Conservation (phyloP, 768 basidiomycete species). For the Suillus paluster region DNA sequence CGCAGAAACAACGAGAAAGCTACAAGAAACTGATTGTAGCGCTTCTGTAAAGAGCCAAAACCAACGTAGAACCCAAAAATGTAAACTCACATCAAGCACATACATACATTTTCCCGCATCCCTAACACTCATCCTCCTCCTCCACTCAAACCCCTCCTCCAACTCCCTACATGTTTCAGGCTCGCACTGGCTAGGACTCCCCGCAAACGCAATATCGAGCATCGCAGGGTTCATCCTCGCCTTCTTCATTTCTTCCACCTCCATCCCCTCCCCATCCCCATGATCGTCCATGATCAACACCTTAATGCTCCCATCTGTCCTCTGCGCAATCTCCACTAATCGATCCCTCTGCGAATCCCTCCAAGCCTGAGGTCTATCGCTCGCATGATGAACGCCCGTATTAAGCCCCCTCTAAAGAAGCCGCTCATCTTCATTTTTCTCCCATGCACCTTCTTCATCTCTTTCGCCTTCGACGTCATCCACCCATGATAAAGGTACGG, state of each 20-base stretch:
- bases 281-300: conserved; percentile 35
- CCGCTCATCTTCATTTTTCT: conserved; percentile 63
- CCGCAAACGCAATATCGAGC: conserved; percentile 58
- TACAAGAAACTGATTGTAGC: too few species aligned
- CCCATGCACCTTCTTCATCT: conserved; percentile 60
- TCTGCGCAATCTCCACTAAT: conserved; percentile 37
- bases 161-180: conserved; percentile 46
- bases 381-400: conserved; percentile 56
- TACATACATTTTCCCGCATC: conserved; percentile 62
- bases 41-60: too few species aligned
- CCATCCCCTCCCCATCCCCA: conserved; percentile 39
- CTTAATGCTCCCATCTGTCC: conserved; percentile 11
- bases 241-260: conserved; percentile 39
- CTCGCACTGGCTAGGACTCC: conserved; percentile 45
- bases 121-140: conserved; percentile 41
- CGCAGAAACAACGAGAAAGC: background rate
- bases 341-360: conserved; percentile 49
- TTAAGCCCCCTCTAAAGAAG: conserved; percentile 73
- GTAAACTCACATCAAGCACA: conserved; percentile 48
- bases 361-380: conserved; percentile 49
- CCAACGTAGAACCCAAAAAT: background rate
- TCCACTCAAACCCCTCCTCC: conserved; percentile 50
- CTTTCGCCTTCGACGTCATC: conserved; percentile 45
- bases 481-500: conserved; percentile 48
- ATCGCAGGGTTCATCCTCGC: conserved; percentile 51